phyloP scores from a whole-genome alignment of 345 rosid species.

The Tarenaya hassleriana region DNA sequence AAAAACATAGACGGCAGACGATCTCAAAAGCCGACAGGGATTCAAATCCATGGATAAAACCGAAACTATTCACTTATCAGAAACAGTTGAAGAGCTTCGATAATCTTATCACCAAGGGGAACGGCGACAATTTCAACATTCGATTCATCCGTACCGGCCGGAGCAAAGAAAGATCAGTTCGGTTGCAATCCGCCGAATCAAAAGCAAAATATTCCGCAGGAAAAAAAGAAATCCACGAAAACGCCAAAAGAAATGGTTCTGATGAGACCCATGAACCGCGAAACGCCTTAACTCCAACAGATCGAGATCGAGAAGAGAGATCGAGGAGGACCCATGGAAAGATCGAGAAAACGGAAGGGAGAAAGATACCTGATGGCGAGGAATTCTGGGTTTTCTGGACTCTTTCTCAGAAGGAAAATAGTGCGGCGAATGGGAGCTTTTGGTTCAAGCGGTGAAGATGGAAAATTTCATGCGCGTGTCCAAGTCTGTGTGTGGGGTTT shows the following conservation, averaged over 20 bases:
- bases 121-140: slow-evolving; percentile 11
- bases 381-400: no score
- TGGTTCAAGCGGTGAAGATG: slow-evolving; percentile 32
- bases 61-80: slow-evolving; percentile 26
- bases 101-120: slow-evolving; percentile 1
- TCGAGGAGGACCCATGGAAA: background rate
- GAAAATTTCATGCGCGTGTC: slow-evolving; percentile 27
- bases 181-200: background rate
- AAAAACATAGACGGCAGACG: background rate
- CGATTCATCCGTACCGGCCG: background rate
- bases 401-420: slow-evolving; percentile 19
- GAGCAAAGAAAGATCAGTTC: slow-evolving; percentile 22
- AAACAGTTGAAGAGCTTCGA: slow-evolving; percentile 19
- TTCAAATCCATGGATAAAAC: background rate
- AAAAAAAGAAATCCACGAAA: background rate
- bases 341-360: background rate
- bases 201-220: no score
- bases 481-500: slow-evolving; percentile 14
- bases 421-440: slow-evolving; percentile 23
- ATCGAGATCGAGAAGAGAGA: slow-evolving; percentile 12
- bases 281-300: slow-evolving; percentile 2
- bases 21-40: background rate
- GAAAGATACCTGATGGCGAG: background rate
- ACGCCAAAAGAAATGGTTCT: background rate
- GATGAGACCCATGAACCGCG: slow-evolving; percentile 16